Evolutionary conservation across 2,329 filamentous ascomycete species (phyloP).

Genomic region (Triangularia setosa): DNA sequence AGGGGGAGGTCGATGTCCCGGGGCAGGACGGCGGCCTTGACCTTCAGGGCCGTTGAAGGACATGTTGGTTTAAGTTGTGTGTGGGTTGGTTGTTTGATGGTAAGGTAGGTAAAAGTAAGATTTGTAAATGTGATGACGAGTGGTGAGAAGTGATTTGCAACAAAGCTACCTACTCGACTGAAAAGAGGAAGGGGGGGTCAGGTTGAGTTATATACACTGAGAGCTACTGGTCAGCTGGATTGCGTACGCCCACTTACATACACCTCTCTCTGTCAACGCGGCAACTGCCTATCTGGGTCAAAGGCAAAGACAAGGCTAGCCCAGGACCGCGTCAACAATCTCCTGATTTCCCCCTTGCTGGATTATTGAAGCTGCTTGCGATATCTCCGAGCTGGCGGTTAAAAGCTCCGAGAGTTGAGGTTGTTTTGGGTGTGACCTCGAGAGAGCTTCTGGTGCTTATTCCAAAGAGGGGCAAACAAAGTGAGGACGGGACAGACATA

Average conservation of each 20-base stretch:
- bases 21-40: not conserved
- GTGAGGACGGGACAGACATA: not conserved
- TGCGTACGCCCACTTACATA: not conserved
- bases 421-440: not conserved
- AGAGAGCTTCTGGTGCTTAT: not conserved
- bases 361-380: not conserved
- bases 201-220: not conserved
- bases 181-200: not conserved
- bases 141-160: not conserved
- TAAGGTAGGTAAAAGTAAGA: not conserved
- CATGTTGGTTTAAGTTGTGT: conserved; percentile 3
- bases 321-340: not conserved
- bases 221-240: not conserved
- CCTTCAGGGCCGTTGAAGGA: conserved; percentile 3
- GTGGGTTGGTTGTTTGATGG: not conserved
- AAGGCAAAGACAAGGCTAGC: not conserved
- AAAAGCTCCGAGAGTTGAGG: not conserved
- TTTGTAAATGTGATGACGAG: not conserved
- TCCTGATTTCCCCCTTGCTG: not conserved
- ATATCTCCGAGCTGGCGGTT: not conserved
- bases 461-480: not conserved
- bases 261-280: not conserved
- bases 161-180: not conserved
- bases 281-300: not conserved
- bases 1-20: not conserved